A percentile compares a stretch with the other conserved stretches of the same genome.
Evolutionary conservation across 1,139 yeast species (phyloP).

Genomic region (Diutina catenulata): DNA sequence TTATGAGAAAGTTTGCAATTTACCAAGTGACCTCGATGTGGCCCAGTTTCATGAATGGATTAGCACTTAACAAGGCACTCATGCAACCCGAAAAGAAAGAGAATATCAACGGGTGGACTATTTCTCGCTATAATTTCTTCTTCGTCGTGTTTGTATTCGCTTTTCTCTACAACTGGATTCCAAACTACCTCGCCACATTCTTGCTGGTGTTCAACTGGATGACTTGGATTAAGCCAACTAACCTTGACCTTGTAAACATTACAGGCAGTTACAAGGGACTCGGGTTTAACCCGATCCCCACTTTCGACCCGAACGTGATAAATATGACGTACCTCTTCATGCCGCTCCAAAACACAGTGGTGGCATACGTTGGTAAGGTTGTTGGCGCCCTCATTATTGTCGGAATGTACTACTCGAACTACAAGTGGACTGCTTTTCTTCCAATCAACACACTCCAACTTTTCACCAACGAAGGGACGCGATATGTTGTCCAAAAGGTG

Average conservation of each 20-base stretch:
- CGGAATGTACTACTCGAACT: slow-evolving; percentile 37
- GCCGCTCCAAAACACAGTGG: background rate
- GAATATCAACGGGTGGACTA: slow-evolving; percentile 39
- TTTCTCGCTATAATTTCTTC: slow-evolving; percentile 37
- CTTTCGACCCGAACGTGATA: slow-evolving; percentile 39
- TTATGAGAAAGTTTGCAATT: slow-evolving; percentile 36
- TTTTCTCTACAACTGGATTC: slow-evolving; percentile 46
- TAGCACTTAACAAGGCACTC: slow-evolving; percentile 45
- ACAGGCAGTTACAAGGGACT: slow-evolving; percentile 42
- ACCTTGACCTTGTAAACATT: slow-evolving; percentile 38
- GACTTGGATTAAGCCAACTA: slow-evolving; percentile 49
- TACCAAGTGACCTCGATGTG: slow-evolving; percentile 46
- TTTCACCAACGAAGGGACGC: slow-evolving; percentile 31
- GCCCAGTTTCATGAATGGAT: slow-evolving; percentile 43
- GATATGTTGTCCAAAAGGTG: slow-evolving; percentile 27
- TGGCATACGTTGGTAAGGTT: background rate
- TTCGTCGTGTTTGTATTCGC: slow-evolving; percentile 18
- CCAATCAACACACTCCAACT: slow-evolving; percentile 34
- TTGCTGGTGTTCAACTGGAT: slow-evolving; percentile 50
- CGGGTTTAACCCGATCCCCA: slow-evolving; percentile 43
- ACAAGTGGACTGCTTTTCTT: slow-evolving; percentile 38
- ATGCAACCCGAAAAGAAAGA: slow-evolving; percentile 25
- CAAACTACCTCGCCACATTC: slow-evolving; percentile 38
- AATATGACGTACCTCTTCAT: slow-evolving; percentile 12
- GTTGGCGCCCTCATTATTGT: slow-evolving; percentile 15